Base-by-base conservation (phyloP, 768 basidiomycete species). In the Xerocomellus chrysenteron region DNA sequence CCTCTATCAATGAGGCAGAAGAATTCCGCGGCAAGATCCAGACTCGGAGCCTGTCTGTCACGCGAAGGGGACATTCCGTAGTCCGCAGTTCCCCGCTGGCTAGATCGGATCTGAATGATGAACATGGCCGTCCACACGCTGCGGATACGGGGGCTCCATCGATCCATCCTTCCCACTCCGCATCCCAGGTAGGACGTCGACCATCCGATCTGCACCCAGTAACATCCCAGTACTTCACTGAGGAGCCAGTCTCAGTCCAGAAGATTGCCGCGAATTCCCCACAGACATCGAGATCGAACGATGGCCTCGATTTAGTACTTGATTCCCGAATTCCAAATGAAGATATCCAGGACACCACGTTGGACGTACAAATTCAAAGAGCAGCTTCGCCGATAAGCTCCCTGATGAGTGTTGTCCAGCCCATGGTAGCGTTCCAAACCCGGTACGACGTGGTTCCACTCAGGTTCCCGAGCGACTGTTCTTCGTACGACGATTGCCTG, bases 141-240 rank as follows among this genome's bases (percentile, higher is more conserved):
- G 47, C 40, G 26, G 59, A 59, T 19, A 21, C 1, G 21, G 26
- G 4, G 26, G 54, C 42, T 47, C 55, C 68, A 2, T 75, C 79
- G 33, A 62, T 80, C 12, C 68, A 70, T 33, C 79, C 84, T 11
- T 86, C 80, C 9, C 77, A 86, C 49, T 86, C 84, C 28, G 83
- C 80, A 30, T 86, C 84, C 30, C 84, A 83, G 61, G 55, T 71
- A 41, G 71, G 66, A 45, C 61, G 51, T 46, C 62, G 62, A 30
- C 45, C 50, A n/a, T n/a, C 54, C 48, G 54, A 51, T 32, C 36
- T 6, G 19, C 49, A n/a, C 16, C 42, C 17, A 61, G 52, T 50
- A 9, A 13, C 52, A 42, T 65, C 60, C 16, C 50, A 28, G 32
- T 59, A 42, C 50, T 62, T 64, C 30, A 36, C 30, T 21, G 53